A percentile compares a stretch with the other conserved stretches of the same genome.
These are phyloP conservation scores for Trichoderma virens DNA, from an alignment of 495 filamentous ascomycete species.

Conservation along the genomic window DNA sequence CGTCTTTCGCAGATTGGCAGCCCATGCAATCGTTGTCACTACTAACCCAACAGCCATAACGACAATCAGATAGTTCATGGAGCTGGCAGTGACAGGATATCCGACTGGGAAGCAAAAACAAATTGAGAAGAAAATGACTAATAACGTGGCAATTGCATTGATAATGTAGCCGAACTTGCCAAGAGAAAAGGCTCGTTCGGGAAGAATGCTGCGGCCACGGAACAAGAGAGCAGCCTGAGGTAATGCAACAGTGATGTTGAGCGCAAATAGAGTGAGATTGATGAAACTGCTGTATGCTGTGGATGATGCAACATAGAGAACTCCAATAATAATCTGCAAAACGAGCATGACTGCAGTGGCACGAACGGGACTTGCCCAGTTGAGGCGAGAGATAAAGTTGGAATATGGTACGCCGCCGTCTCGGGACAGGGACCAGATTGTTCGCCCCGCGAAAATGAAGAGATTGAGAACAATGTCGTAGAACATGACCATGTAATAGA, in stretches of 20 bases:
- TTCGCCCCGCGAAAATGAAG: neutral
- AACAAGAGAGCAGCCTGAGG: neutral
- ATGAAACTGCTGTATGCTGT: neutral
- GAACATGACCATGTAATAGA: neutral
- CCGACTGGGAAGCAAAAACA: neutral
- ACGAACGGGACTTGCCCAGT: neutral
- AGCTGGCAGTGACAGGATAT: neutral
- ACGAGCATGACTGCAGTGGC: neutral
- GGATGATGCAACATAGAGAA: neutral
- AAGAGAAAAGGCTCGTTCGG: neutral
- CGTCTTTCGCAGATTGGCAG: neutral
- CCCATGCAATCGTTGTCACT: neutral
- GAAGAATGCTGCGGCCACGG: neutral
- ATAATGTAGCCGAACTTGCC: neutral
- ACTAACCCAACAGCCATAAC: neutral
- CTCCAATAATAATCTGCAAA: neutral
- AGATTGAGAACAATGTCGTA: constrained; percentile 1
- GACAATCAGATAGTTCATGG: neutral
- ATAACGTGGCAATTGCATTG: neutral
- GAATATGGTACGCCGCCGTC: neutral
- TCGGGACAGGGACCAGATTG: neutral
- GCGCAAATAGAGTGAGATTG: neutral
- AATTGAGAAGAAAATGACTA: neutral
- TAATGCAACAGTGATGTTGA: neutral
- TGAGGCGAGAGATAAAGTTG: neutral